Base-by-base conservation (phyloP, 2,329 filamentous ascomycete species). In the Ambrosiella cleistominuta region DNA sequence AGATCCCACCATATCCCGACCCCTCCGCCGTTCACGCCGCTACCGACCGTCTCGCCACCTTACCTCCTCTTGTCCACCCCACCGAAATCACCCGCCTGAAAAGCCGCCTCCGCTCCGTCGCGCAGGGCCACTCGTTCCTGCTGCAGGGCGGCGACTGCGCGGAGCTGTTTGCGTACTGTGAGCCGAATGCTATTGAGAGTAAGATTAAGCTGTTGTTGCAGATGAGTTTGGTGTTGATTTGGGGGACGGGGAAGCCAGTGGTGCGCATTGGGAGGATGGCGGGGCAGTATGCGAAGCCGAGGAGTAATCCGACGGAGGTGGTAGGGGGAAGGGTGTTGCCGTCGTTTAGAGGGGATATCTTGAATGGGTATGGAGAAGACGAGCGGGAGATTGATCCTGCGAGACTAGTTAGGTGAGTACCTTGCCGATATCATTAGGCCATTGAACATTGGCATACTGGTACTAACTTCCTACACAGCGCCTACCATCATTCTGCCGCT, bases 61-160 rank as follows among this genome's bases (percentile, higher is more conserved):
- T 93, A 7, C 87, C 88, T 6, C 87, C 87, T 27, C 79, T 93
- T 54, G 88, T 93, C 37, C 87, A 87, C 59, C 83, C 86, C 3
- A 76, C 77, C 54, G 88, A 93, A 71, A 95, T 98, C 66, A 76
- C 80, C 64, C 84, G 81, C 62, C 78, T 98, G 57, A 89, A 89
- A 67, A 75, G 80, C 56, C 84, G 81, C 65, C 77, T 98, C 19
- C 81, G 81, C 60, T 88, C 95, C 72, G 93, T 95, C 5, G 93
- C 93, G 4, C 74, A 86, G 40, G 93, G 93, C 39, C 89, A 91
- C 63, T 88, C 91, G 11, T 97, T 98, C 69, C 76, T 98, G 8
- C 80, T 98, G 3, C 93, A 98, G 72, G 93, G 93, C 61, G 93
- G 91, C 62, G 93, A 98, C 72, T 98, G 93, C 67, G 93, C 93